Evolutionary conservation across 164 flowering plant species (phyloP).

Genomic region (Chimonanthus praecox): DNA sequence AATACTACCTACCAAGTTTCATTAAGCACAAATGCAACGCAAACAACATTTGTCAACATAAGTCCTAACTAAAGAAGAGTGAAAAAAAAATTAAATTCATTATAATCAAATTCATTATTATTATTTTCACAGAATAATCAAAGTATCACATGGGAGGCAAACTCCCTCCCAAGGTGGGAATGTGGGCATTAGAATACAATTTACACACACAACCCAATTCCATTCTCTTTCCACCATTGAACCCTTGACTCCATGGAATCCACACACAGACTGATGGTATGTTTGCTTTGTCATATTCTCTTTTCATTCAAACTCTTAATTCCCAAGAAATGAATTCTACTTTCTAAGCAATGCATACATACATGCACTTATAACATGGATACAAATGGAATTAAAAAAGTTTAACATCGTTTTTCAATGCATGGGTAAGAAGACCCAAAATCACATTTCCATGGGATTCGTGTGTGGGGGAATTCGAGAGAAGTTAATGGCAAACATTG

Average conservation of each 20-base stretch:
- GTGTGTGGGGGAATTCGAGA: constrained; percentile 1
- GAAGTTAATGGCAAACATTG: not conserved
- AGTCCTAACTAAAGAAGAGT: too few species aligned
- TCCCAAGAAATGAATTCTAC: not conserved
- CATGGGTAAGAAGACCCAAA: not conserved
- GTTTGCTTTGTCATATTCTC: not conserved
- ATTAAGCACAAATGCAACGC: too few species aligned
- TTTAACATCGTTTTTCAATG: not conserved
- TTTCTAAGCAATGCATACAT: not conserved
- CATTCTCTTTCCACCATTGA: not conserved
- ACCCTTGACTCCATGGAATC: not conserved
- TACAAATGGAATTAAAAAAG: not conserved
- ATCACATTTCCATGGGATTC: not conserved
- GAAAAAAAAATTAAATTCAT: too few species aligned
- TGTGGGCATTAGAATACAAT: not conserved
- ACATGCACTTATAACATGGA: not conserved
- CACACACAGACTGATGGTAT: not conserved
- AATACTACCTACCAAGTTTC: too few species aligned
- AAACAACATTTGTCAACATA: too few species aligned
- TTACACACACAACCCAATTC: not conserved
- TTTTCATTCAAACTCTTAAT: not conserved
- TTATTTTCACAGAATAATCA: not conserved
- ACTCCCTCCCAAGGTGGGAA: constrained; percentile 13
- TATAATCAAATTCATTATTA: not conserved
- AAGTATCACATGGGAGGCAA: constrained; percentile 14